A percentile compares a stretch with the other conserved stretches of the same genome.
phyloP scores from a whole-genome alignment of 345 rosid species.

The Aquilaria sinensis region DNA sequence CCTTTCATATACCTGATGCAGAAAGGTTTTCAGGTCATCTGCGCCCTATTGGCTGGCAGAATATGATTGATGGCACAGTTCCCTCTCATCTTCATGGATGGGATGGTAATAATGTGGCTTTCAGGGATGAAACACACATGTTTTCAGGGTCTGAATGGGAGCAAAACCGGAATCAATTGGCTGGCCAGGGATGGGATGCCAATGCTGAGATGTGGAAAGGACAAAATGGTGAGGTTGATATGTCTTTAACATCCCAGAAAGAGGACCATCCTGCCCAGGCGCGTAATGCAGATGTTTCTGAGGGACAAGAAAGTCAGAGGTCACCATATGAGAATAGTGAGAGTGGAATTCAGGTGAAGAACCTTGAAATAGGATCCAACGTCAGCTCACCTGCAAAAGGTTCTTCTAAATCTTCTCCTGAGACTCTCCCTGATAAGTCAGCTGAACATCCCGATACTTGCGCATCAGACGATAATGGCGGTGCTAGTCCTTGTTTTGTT shows the following conservation, averaged over 20 bases:
- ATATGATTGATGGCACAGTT: conserved; percentile 76
- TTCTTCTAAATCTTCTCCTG: conserved; percentile 25
- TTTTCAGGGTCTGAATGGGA: conserved; percentile 86
- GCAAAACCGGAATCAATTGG: conserved; percentile 61
- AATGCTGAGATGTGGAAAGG: conserved; percentile 73
- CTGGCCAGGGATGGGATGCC: conserved; percentile 73
- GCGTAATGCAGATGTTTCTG: conserved; percentile 39
- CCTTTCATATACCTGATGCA: conserved; percentile 71
- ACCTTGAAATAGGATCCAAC: conserved; percentile 35
- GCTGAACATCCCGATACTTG: conserved; percentile 28
- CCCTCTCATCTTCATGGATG: conserved; percentile 85
- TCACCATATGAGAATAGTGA: conserved; percentile 34
- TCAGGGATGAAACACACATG: conserved; percentile 75
- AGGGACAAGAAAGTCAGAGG: conserved; percentile 36
- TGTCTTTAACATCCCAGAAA: conserved; percentile 47
- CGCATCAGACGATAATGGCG: conserved; percentile 18
- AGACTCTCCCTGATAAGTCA: conserved; percentile 24
- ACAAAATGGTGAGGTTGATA: conserved; percentile 62
- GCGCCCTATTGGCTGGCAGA: conserved; percentile 94
- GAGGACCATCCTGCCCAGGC: conserved; percentile 51
- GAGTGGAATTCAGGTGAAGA: conserved; percentile 31
- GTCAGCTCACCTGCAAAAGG: conserved; percentile 44
- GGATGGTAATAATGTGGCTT: conserved; percentile 71
- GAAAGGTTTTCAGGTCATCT: conserved; percentile 80
- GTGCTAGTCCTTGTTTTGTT: conserved; percentile 22